Conservation (phyloP, 2,329 filamentous ascomycete species). For the Dactylellina parvicollis region DNA sequence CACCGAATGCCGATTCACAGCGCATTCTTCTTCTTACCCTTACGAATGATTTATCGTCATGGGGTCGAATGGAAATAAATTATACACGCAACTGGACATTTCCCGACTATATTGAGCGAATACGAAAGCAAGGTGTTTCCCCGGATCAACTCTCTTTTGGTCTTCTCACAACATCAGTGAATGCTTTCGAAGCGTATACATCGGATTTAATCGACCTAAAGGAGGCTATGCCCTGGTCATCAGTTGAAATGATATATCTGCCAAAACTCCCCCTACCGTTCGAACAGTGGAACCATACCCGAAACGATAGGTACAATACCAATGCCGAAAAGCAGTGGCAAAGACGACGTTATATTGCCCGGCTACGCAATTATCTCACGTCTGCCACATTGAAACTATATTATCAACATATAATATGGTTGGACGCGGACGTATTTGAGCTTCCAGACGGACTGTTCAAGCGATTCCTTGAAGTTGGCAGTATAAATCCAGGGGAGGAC, state of each 20-base stretch:
- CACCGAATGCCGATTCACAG: background rate
- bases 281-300: background rate
- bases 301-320: background rate
- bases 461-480: conserved; percentile 59
- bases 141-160: background rate
- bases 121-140: background rate
- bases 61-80: conserved; percentile 56
- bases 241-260: conserved; percentile 7
- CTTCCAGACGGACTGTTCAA: conserved; percentile 59
- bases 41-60: conserved; percentile 57
- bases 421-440: conserved; percentile 61
- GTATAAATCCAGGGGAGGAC: conserved; percentile 54
- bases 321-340: background rate
- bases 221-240: background rate
- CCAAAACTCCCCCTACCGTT: background rate
- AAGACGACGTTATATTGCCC: conserved; percentile 11
- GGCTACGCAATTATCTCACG: conserved; percentile 15
- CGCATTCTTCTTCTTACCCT: conserved; percentile 57
- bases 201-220: background rate
- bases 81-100: conserved; percentile 11
- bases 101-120: background rate
- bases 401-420: conserved; percentile 59
- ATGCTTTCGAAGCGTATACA: background rate
- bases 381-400: conserved; percentile 7
- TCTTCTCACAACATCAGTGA: background rate